These are phyloP conservation scores for Lentinula sp. DNA, from an alignment of 768 basidiomycete species.

Conservation along the genomic window DNA sequence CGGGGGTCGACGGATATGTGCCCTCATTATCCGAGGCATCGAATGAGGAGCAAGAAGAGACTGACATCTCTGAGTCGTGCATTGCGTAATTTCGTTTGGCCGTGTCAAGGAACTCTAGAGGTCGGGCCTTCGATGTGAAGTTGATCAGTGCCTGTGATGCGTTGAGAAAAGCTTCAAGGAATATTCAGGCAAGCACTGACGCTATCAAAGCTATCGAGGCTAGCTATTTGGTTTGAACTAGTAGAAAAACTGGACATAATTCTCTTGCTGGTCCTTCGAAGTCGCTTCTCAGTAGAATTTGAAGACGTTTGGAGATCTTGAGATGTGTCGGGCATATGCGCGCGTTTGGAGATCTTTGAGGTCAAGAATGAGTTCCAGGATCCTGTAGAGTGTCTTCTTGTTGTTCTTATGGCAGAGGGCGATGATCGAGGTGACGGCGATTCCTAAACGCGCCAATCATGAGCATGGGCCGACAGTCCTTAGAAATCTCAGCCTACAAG, in stretches of 20 bases:
- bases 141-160: not conserved
- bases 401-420: not conserved
- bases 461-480: not conserved
- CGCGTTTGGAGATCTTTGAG: not conserved
- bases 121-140: not conserved
- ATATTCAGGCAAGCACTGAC: not conserved
- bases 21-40: constrained; percentile 6
- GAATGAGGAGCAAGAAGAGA: constrained; percentile 7
- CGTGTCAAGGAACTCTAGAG: not conserved
- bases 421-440: not conserved
- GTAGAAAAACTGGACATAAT: not conserved
- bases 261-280: not conserved
- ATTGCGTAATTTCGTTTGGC: not conserved
- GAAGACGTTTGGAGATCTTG: not conserved
- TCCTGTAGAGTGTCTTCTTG: not conserved
- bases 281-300: not conserved
- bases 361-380: not conserved
- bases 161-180: not conserved
- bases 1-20: not conserved
- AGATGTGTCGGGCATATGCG: not conserved
- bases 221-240: not conserved
- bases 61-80: not conserved
- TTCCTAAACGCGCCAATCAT: not conserved
- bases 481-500: not conserved
- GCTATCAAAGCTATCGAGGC: not conserved